phyloP scores from a whole-genome alignment of 371 early-diverging fungal genomes.

The Catenaria anguillulae region DNA sequence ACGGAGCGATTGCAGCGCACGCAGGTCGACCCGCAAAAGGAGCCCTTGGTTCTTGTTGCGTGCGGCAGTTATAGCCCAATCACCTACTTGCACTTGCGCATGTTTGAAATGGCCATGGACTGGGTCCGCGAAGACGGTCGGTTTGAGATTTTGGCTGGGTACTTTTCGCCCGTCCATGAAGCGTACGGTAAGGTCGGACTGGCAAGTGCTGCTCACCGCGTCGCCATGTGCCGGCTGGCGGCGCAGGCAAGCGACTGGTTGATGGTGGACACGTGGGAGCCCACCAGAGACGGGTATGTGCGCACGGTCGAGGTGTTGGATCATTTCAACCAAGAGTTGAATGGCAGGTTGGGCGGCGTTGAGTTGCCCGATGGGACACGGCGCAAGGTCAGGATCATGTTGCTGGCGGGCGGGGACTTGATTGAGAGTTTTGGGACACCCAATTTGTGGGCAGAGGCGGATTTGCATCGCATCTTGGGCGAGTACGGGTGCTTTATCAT shows the following conservation, averaged over 20 bases:
- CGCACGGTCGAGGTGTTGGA: constrained; percentile 82
- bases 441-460: constrained; percentile 75
- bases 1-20: background rate
- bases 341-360: constrained; percentile 43
- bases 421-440: constrained; percentile 88
- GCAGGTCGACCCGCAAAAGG: constrained; percentile 51
- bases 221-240: constrained; percentile 84
- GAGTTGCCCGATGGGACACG: constrained; percentile 26
- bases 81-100: constrained; percentile 90
- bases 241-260: constrained; percentile 69
- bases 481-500: constrained; percentile 87
- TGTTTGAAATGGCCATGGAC: constrained; percentile 96
- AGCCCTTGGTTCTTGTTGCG: constrained; percentile 83
- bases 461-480: constrained; percentile 84
- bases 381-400: constrained; percentile 60
- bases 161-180: constrained; percentile 91
- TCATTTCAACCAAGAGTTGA: constrained; percentile 80
- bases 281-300: constrained; percentile 57
- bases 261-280: constrained; percentile 95
- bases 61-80: constrained; percentile 96
- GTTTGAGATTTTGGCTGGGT: constrained; percentile 82
- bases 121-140: constrained; percentile 51
- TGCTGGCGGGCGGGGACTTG: constrained; percentile 92
- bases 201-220: constrained; percentile 67
- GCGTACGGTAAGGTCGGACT: constrained; percentile 82